These are phyloP conservation scores for Teunomyces gatunensis DNA, from an alignment of 805 yeast species.

Conservation along the genomic window DNA sequence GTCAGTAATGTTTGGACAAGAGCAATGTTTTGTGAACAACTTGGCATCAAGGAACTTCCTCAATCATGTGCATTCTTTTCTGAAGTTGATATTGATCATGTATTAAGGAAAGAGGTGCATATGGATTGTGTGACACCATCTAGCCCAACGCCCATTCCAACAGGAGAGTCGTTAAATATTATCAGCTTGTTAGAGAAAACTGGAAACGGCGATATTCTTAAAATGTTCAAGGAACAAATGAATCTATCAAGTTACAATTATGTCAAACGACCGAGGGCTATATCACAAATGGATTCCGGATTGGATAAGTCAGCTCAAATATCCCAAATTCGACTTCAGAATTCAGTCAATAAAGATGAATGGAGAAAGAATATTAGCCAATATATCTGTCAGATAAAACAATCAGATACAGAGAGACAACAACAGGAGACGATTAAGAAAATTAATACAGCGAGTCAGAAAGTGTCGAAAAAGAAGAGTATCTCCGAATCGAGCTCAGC, in stretches of 20 bases:
- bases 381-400: conserved; percentile 12
- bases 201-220: conserved; percentile 12
- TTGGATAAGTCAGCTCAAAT: conserved; percentile 15
- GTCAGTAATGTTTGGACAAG: conserved; percentile 94
- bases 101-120: conserved; percentile 89
- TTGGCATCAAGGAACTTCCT: conserved; percentile 87
- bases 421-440: neutral
- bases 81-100: conserved; percentile 85
- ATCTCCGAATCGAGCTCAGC: neutral
- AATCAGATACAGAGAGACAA: conserved; percentile 2
- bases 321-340: conserved; percentile 27
- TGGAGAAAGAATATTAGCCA: conserved; percentile 23
- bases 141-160: conserved; percentile 58
- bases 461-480: neutral
- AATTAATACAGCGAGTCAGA: neutral
- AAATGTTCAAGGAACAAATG: neutral
- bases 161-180: conserved; percentile 78
- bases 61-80: conserved; percentile 95
- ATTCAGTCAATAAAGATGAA: conserved; percentile 19
- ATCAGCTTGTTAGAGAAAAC: conserved; percentile 43
- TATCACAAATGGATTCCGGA: conserved; percentile 14
- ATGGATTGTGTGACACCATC: conserved; percentile 92
- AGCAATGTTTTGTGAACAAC: conserved; percentile 88
- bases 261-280: conserved; percentile 13
- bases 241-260: conserved; percentile 11